These are phyloP conservation scores for Plantago ovata DNA, from an alignment of 257 asterid genomes.

Conservation along the genomic window DNA sequence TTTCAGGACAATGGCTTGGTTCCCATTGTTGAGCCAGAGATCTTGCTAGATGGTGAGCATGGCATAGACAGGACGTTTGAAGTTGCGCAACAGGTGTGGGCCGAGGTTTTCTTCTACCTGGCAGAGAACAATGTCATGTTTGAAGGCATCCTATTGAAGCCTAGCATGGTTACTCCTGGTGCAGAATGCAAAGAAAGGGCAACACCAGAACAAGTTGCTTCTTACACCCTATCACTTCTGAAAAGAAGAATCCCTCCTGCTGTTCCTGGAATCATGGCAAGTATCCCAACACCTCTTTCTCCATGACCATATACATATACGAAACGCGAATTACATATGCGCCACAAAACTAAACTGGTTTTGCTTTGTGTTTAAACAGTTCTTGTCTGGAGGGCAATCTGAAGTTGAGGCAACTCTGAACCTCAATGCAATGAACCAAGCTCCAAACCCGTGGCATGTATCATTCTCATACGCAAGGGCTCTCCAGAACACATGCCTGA, in stretches of 20 bases:
- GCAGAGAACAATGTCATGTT: constrained; percentile 66
- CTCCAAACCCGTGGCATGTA: constrained; percentile 77
- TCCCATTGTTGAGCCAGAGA: constrained; percentile 84
- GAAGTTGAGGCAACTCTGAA: constrained; percentile 74
- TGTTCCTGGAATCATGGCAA: constrained; percentile 79
- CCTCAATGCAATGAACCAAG: constrained; percentile 70
- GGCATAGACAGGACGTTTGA: constrained; percentile 66
- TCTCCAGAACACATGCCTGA: constrained; percentile 74
- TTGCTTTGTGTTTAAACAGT: constrained; percentile 29
- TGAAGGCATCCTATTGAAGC: constrained; percentile 74
- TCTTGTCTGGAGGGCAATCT: constrained; percentile 73
- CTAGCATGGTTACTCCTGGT: constrained; percentile 81
- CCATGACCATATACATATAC: background rate
- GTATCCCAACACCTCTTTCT: constrained; percentile 9
- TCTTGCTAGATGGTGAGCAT: constrained; percentile 71
- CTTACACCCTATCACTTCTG: constrained; percentile 60
- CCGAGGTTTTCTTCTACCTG: constrained; percentile 74
- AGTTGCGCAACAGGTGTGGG: constrained; percentile 67
- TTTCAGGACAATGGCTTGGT: constrained; percentile 74
- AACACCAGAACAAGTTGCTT: constrained; percentile 55
- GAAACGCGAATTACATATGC: too few species aligned
- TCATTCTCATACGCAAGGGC: constrained; percentile 71
- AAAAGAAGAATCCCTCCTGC: constrained; percentile 67
- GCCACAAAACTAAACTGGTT: background rate
- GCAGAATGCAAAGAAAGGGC: constrained; percentile 63